Percentiles rank a stretch among this genome's conserved stretches.
Evolutionary conservation across 345 rosid genomes (phyloP).

Genomic region (Diplotaxis tenuifolia): DNA sequence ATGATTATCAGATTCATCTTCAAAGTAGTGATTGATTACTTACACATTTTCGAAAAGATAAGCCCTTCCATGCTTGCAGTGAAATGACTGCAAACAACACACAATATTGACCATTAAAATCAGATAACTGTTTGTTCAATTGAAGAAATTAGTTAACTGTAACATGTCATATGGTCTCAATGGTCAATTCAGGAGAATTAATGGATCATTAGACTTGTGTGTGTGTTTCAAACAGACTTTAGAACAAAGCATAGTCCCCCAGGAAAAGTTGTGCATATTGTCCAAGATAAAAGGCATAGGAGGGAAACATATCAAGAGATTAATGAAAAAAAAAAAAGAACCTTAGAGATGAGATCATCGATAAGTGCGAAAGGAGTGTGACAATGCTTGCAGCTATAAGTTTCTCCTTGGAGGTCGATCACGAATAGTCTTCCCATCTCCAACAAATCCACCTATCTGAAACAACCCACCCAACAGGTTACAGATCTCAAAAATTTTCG

Average conservation of each 20-base stretch:
- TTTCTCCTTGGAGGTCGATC: constrained; percentile 54
- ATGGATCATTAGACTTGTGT: neutral
- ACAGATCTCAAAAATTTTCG: constrained; percentile 17
- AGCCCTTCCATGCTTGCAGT: constrained; percentile 71
- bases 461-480: neutral
- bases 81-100: constrained; percentile 60
- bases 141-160: neutral
- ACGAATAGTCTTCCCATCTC: constrained; percentile 70
- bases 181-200: neutral
- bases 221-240: neutral
- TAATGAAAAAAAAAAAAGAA: constrained; percentile 4
- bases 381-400: constrained; percentile 76
- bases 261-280: neutral
- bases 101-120: neutral
- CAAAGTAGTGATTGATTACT: constrained; percentile 37
- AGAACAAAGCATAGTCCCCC: neutral
- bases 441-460: constrained; percentile 30
- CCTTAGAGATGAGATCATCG: constrained; percentile 65
- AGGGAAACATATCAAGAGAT: too few relatives aligned
- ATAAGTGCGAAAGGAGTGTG: constrained; percentile 54
- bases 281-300: too few relatives aligned
- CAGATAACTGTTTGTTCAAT: constrained; percentile 17
- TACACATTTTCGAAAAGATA: constrained; percentile 75
- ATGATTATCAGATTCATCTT: neutral
- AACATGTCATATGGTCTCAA: neutral